Conservation (phyloP, 305 asterid genomes). For the Fraxinus nigra region DNA sequence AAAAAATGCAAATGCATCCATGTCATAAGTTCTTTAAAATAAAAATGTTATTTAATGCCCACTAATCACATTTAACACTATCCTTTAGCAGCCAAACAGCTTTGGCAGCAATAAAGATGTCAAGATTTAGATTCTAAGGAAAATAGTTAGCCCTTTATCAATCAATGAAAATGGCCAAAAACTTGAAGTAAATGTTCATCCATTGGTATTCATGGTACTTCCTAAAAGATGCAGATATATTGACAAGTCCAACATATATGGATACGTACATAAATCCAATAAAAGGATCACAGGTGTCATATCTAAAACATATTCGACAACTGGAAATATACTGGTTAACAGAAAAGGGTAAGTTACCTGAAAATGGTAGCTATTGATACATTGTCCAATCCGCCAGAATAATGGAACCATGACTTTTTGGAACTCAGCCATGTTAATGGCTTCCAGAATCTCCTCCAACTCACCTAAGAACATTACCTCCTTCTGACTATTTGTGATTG, state of each 20-base stretch:
- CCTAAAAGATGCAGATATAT: background rate
- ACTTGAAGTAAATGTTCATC: conserved; percentile 11
- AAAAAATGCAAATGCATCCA: background rate
- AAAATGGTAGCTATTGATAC: conserved; percentile 77
- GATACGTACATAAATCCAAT: background rate
- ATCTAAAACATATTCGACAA: background rate
- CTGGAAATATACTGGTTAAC: background rate
- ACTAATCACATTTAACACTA: background rate
- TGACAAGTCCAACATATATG: conserved; percentile 3
- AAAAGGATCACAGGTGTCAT: conserved; percentile 1
- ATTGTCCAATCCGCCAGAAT: conserved; percentile 61
- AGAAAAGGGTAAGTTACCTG: conserved; percentile 47
- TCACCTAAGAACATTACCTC: conserved; percentile 84
- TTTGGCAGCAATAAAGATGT: background rate
- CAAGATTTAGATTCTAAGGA: conserved; percentile 6
- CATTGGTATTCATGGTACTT: background rate
- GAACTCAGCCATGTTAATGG: conserved; percentile 62
- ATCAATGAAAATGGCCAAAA: conserved; percentile 15
- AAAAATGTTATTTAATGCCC: background rate
- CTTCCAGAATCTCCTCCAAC: conserved; percentile 82
- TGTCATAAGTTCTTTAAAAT: background rate
- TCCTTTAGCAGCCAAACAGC: conserved; percentile 16
- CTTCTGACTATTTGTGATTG: conserved; percentile 79
- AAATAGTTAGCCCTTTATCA: background rate
- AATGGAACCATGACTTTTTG: conserved; percentile 74